Evolutionary conservation across 169 alveolate genomes (phyloP).

Genomic region (Perkinsus marinus): DNA sequence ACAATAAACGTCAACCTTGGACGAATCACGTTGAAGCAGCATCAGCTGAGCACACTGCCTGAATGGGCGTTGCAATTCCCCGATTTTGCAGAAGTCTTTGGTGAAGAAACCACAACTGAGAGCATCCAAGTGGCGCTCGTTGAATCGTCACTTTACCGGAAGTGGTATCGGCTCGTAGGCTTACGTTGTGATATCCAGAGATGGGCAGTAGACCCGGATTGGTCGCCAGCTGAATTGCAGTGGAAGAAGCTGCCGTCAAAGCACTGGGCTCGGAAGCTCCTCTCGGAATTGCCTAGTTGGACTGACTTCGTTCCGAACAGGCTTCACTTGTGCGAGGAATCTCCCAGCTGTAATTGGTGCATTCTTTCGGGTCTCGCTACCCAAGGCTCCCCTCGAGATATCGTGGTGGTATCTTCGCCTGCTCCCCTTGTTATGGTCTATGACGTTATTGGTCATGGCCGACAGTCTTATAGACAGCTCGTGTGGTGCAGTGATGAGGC

Average conservation of each 20-base stretch:
- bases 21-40: background rate
- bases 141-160: background rate
- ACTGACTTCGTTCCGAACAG: background rate
- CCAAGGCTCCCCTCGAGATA: background rate
- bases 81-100: background rate
- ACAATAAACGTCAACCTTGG: background rate
- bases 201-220: background rate
- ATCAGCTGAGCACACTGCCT: background rate
- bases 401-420: slow-evolving; percentile 10
- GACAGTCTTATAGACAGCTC: slow-evolving; percentile 18
- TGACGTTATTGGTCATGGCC: slow-evolving; percentile 22
- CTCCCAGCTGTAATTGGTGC: background rate
- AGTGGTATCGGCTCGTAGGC: background rate
- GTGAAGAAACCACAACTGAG: background rate
- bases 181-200: background rate
- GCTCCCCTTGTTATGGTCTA: slow-evolving; percentile 20
- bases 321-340: background rate
- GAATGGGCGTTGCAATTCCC: background rate
- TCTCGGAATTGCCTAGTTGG: background rate
- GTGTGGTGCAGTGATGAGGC: background rate
- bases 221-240: background rate
- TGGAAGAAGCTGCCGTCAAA: background rate
- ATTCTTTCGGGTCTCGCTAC: background rate
- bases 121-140: background rate
- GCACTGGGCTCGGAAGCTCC: background rate